These are phyloP conservation scores for Leccinum solheimii DNA, from an alignment of 1,284 basidiomycete species.

Conservation along the genomic window DNA sequence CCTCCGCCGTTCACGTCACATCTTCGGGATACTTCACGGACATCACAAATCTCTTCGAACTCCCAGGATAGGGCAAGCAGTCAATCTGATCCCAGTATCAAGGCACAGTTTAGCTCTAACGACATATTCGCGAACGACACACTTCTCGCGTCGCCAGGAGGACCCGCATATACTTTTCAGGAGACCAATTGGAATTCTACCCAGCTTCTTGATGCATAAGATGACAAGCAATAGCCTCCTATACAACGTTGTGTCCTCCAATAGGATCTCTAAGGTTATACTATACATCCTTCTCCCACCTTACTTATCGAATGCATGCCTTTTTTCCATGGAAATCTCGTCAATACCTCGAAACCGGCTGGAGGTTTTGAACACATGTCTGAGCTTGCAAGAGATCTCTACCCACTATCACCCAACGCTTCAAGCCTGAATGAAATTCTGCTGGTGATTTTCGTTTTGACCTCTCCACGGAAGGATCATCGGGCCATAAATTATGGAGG, in stretches of 20 bases:
- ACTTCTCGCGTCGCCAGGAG: slow-evolving; percentile 5
- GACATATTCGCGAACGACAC: slow-evolving; percentile 10
- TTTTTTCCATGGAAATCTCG: slow-evolving; percentile 12
- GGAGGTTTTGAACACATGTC: slow-evolving; percentile 2
- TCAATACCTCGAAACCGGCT: neutral
- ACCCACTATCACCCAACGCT: slow-evolving; percentile 17
- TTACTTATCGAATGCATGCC: neutral
- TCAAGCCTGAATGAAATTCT: neutral
- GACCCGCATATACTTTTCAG: slow-evolving; percentile 2
- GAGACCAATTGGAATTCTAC: slow-evolving; percentile 39
- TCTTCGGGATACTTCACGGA: neutral
- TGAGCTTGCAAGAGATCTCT: neutral
- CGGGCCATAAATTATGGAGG: neutral
- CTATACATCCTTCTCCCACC: slow-evolving; percentile 8
- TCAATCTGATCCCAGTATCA: slow-evolving; percentile 9
- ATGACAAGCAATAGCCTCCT: neutral
- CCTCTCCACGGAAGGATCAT: slow-evolving; percentile 6
- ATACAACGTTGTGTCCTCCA: neutral
- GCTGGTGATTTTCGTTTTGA: neutral
- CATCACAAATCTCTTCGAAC: neutral
- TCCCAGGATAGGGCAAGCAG: slow-evolving; percentile 7
- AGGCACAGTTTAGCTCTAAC: slow-evolving; percentile 13
- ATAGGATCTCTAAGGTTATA: slow-evolving; percentile 7
- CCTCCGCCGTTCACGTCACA: neutral
- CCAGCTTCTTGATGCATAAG: slow-evolving; percentile 1